phyloP scores from a whole-genome alignment of 1,139 yeast species.

The Pneumocystis jirovecii region DNA sequence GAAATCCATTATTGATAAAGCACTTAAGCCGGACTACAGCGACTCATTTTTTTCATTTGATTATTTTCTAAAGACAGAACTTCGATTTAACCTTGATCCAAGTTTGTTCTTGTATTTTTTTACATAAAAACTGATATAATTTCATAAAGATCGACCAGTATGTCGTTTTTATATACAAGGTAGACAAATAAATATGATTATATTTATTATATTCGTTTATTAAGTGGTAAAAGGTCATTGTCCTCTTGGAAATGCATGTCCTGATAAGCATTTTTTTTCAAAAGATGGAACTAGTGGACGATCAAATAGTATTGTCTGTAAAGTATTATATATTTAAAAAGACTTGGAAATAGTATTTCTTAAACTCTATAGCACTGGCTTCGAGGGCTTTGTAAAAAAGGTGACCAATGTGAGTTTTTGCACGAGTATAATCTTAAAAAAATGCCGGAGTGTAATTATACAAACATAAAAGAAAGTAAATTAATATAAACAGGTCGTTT shows the following conservation, averaged over 20 bases:
- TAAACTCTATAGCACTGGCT: conserved; percentile 88
- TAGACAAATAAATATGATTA: not conserved
- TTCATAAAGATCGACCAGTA: not conserved
- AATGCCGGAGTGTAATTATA: conserved; percentile 93
- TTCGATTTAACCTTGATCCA: conserved; percentile 2
- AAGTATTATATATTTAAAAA: not conserved
- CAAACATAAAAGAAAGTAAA: conserved; percentile 25
- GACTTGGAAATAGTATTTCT: no score
- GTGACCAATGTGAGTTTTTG: conserved; percentile 87
- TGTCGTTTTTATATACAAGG: conserved; percentile 3
- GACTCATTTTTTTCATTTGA: not conserved
- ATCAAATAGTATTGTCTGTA: conserved; percentile 29
- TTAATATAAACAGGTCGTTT: conserved; percentile 3
- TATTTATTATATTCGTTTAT: not conserved
- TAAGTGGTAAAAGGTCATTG: conserved; percentile 47
- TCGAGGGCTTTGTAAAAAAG: conserved; percentile 90
- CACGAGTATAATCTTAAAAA: conserved; percentile 89
- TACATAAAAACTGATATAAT: not conserved
- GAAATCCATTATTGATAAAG: not conserved
- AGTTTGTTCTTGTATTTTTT: not conserved
- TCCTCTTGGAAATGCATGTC: conserved; percentile 73
- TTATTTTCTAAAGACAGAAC: not conserved
- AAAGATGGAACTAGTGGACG: conserved; percentile 53
- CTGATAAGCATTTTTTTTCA: conserved; percentile 47
- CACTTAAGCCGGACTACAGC: not conserved